A percentile compares a stretch with the other conserved stretches of the same genome.
These are phyloP conservation scores for Adansonia grandidieri DNA, from an alignment of 441 rosid genomes.

Conservation along the genomic window DNA sequence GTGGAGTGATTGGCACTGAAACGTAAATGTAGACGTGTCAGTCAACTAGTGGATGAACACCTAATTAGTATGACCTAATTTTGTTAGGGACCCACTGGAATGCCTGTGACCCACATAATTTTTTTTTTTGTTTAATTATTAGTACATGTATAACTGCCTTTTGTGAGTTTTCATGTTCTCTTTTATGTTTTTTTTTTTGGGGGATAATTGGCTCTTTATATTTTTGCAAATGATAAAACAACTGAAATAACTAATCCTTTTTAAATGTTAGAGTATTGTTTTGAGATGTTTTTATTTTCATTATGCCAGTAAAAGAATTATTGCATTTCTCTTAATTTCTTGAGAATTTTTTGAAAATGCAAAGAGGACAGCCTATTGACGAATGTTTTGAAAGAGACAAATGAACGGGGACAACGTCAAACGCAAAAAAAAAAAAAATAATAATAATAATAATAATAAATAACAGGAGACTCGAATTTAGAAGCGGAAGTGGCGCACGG, in stretches of 20 bases:
- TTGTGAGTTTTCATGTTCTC: neutral
- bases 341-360: neutral
- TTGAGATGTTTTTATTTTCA: no score
- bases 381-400: neutral
- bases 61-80: neutral
- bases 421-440: neutral
- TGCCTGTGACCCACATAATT: neutral
- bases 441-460: no score
- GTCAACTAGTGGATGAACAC: conserved; percentile 17
- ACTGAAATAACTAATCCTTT: neutral
- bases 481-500: neutral
- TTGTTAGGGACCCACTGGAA: conserved; percentile 11
- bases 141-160: neutral
- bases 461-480: neutral
- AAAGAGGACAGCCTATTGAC: neutral
- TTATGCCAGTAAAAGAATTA: no score
- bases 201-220: no score
- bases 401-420: neutral
- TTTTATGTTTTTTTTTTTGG: no score
- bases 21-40: conserved; percentile 34
- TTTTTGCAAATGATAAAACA: neutral
- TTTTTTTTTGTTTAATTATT: no score
- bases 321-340: neutral
- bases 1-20: neutral
- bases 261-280: no score